Evolutionary conservation across 2,329 filamentous ascomycete genomes (phyloP), one percentile per base, ranked within the genome.

Genomic region (Colletotrichum kahawae): DNA sequence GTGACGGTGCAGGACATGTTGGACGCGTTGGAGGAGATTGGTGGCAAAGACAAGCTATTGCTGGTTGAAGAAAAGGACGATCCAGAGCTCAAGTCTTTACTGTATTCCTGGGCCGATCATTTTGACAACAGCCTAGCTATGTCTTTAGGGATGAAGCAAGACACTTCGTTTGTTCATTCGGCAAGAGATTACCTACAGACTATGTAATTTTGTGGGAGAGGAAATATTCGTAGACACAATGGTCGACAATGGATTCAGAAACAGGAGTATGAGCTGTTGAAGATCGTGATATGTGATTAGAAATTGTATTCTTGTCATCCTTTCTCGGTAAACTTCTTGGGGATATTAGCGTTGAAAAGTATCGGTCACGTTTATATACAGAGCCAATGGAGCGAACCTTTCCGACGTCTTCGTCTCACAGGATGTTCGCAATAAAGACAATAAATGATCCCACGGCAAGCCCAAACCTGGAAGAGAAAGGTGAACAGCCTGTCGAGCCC

Each of bases 371-470:
- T 21, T 56, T 3, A 9, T 56, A 3, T 5, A 56, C 51, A 56
- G 51, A 56, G 1, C 1, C 16, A 2, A 27, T 16, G 4, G 21
- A 0, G 7, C 0, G 21, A 56, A 16, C 24, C 1, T 13, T 56
- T 29, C 13, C 4, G 6, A 9, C 2, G 21, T 24, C 13, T 27
- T 27, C n/a, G 10, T 54, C 48, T 54, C 48, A 54, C 21, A 56
- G 51, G 24, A 56, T 56, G 21, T 56, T 56, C 1, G 2, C 21
- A 24, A 56, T 2, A 56, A 56, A 14, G 7, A 56, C 1, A 4
- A 27, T 29, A 16, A 56, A 56, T 3, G 21, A 56, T 7, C 21
- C 51, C 1, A 56, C 13, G 4, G 51, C 21, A 56, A 56, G 51
- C 13, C 21, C 51, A 4, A 56, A 21, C 6, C 6, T 4, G 6